Evolutionary conservation across 345 rosid genomes (phyloP).

Genomic region (Kandelia obovata): DNA sequence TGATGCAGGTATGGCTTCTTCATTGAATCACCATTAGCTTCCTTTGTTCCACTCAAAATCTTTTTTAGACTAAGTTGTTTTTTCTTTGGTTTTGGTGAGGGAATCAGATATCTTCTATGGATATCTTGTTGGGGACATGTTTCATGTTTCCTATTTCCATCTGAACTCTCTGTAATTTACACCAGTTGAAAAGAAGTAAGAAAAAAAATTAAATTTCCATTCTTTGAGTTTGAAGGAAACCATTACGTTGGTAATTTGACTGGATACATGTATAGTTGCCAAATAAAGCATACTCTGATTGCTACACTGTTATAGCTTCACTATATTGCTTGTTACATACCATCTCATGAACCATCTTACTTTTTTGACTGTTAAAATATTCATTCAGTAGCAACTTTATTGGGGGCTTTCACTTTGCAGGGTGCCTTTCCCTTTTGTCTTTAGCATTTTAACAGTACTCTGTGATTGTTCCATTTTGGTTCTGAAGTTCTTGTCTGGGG

Average conservation of each 20-base stretch:
- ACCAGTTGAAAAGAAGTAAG: background rate
- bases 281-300: background rate
- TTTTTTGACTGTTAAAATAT: background rate
- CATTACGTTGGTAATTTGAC: background rate
- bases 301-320: background rate
- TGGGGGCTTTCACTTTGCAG: background rate
- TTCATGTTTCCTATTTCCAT: background rate
- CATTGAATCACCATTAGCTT: slow-evolving; percentile 12
- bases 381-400: background rate
- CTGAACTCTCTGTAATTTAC: background rate
- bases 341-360: slow-evolving; percentile 2
- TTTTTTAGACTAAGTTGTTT: background rate
- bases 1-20: slow-evolving; percentile 53
- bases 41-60: slow-evolving; percentile 1
- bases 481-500: slow-evolving; percentile 25
- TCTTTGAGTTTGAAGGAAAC: background rate
- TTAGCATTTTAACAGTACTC: slow-evolving; percentile 3
- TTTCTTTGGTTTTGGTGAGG: slow-evolving; percentile 2
- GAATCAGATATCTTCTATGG: slow-evolving; percentile 5
- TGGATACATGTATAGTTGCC: background rate
- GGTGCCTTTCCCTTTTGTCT: background rate
- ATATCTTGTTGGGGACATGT: slow-evolving; percentile 10
- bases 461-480: slow-evolving; percentile 10
- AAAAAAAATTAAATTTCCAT: background rate
- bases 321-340: background rate